phyloP scores from a whole-genome alignment of 139 green algal genomes.

The Gonium pectorale region DNA sequence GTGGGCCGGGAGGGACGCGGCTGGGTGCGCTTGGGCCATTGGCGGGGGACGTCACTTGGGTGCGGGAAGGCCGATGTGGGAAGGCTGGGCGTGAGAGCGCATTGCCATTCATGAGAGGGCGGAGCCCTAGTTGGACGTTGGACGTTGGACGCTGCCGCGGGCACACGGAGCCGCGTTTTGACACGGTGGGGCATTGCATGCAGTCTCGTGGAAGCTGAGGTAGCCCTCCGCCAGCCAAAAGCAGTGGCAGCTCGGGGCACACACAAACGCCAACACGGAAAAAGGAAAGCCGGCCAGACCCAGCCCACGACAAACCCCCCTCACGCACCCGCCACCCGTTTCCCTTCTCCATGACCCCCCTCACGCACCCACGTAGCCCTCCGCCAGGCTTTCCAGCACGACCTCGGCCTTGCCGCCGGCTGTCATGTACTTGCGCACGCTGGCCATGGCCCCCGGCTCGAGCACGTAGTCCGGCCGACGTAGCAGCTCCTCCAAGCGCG shows the following conservation, averaged over 20 bases:
- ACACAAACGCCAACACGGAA: not conserved
- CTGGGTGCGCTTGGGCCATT: not conserved
- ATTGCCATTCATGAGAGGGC: not conserved
- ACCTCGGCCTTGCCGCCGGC: slow-evolving; percentile 66
- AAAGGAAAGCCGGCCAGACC: not conserved
- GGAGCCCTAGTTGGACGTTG: not conserved
- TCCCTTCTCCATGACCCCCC: not conserved
- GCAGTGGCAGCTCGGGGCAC: not conserved
- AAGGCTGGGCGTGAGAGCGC: not conserved
- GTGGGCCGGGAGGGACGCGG: not conserved
- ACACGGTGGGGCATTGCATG: not conserved
- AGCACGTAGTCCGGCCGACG: slow-evolving; percentile 76
- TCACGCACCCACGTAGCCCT: slow-evolving; percentile 73
- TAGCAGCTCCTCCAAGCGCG: slow-evolving; percentile 66
- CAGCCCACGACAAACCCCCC: no score
- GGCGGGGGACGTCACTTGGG: not conserved
- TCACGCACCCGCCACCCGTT: no score
- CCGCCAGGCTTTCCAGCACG: slow-evolving; percentile 70
- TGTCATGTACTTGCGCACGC: slow-evolving; percentile 70
- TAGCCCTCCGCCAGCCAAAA: no score
- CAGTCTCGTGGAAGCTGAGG: no score
- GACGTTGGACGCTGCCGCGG: not conserved
- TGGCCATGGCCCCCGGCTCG: slow-evolving; percentile 71
- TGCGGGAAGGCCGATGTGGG: not conserved
- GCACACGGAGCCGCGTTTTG: not conserved